phyloP scores from a whole-genome alignment of 768 basidiomycete species.

The Trametes gibbosa region DNA sequence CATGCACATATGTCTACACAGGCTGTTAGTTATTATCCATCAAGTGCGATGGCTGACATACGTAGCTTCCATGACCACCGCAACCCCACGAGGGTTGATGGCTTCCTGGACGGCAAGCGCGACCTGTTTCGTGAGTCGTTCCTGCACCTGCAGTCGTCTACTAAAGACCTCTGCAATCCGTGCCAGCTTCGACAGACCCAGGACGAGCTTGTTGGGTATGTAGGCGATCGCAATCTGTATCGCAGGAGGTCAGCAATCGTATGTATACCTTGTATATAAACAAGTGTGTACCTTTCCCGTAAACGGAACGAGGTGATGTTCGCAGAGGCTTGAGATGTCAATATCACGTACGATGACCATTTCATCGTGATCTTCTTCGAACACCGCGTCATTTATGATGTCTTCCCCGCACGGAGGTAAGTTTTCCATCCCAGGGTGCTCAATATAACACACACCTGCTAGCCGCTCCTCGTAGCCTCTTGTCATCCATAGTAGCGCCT shows the following conservation, averaged over 20 bases:
- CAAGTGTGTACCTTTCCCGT: constrained; percentile 78
- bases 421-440: background rate
- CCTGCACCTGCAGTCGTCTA: constrained; percentile 94
- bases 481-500: constrained; percentile 99
- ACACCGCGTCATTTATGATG: constrained; percentile 97
- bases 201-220: constrained; percentile 91
- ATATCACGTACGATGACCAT: constrained; percentile 99
- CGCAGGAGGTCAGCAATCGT: no score
- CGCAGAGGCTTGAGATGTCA: constrained; percentile 94
- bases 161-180: constrained; percentile 97
- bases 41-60: constrained; percentile 40
- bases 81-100: constrained; percentile 95
- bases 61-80: constrained; percentile 99
- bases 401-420: constrained; percentile 45
- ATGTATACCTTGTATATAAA: no score
- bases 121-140: constrained; percentile 95
- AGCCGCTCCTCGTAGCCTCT: constrained; percentile 96
- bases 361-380: constrained; percentile 98
- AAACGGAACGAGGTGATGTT: constrained; percentile 98
- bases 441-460: constrained; percentile 51
- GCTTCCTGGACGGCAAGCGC: constrained; percentile 98
- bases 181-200: constrained; percentile 94
- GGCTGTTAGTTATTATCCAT: constrained; percentile 10
- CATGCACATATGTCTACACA: constrained; percentile 92
- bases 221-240: constrained; percentile 93